Percentiles rank a stretch among this genome's conserved stretches.
Evolutionary conservation across 306 rosid species (phyloP).

Genomic region (Sicyos edulis): DNA sequence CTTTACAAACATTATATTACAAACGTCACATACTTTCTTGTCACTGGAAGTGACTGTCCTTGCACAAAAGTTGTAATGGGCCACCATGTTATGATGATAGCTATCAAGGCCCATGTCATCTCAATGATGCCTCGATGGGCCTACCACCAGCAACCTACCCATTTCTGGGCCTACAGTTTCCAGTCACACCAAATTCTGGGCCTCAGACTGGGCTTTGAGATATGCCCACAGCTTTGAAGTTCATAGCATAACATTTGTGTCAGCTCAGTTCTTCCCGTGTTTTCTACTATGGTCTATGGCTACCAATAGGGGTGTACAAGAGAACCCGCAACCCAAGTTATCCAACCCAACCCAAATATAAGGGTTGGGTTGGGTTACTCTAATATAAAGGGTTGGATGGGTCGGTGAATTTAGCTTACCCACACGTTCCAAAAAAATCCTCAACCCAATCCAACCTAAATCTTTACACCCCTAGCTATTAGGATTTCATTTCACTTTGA

Average conservation of each 20-base stretch:
- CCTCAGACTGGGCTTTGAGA: constrained; percentile 15
- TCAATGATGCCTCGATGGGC: constrained; percentile 12
- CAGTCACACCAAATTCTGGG: constrained; percentile 16
- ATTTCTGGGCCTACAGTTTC: constrained; percentile 16
- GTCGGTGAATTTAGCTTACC: too few relatives aligned
- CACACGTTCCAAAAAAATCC: too few relatives aligned
- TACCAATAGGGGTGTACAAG: too few relatives aligned
- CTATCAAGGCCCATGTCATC: constrained; percentile 13
- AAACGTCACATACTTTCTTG: neutral
- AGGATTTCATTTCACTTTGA: neutral
- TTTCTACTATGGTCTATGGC: neutral
- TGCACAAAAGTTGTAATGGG: constrained; percentile 16
- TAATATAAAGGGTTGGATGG: too few relatives aligned
- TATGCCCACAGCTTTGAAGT: neutral
- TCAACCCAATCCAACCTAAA: too few relatives aligned
- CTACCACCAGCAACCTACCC: constrained; percentile 3
- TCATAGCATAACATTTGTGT: neutral
- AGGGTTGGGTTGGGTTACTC: too few relatives aligned
- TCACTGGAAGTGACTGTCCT: constrained; percentile 2
- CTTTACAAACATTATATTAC: neutral
- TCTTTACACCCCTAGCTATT: too few relatives aligned
- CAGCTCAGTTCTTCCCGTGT: neutral
- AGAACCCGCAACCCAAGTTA: too few relatives aligned
- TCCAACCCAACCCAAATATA: too few relatives aligned
- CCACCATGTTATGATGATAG: neutral